Evolutionary conservation across 78 protist species (phyloP).

Genomic region (Protostelium mycophagum): DNA sequence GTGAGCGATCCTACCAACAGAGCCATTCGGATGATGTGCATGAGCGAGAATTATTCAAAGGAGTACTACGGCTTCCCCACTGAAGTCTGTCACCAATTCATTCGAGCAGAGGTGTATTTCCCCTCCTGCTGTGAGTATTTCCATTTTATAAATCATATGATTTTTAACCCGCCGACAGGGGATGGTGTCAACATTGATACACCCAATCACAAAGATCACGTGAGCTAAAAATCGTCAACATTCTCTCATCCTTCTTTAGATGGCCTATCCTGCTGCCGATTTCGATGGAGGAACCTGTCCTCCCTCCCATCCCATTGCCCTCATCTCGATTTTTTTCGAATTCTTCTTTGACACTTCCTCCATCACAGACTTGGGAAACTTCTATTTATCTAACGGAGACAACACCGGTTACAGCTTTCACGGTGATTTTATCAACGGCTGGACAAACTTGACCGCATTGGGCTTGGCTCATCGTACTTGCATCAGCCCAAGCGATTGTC

Average conservation of each 20-base stretch:
- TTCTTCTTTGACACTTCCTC: not conserved
- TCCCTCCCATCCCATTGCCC: not conserved
- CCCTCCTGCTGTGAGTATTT: not conserved
- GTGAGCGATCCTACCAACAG: not conserved
- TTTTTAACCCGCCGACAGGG: not conserved
- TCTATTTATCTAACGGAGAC: not conserved
- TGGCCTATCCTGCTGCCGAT: not conserved
- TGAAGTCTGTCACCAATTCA: not conserved
- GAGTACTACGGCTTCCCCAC: not conserved
- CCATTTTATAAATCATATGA: not conserved
- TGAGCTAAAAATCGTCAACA: not conserved
- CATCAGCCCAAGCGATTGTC: not conserved
- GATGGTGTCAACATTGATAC: not conserved
- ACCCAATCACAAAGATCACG: not conserved
- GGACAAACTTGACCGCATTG: not conserved
- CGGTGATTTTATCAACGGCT: not conserved
- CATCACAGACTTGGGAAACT: not conserved
- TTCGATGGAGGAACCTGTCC: not conserved
- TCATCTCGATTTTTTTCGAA: not conserved
- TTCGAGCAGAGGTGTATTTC: not conserved
- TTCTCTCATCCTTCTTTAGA: not conserved
- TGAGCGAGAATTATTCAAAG: not conserved
- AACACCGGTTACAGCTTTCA: not conserved
- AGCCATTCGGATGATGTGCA: not conserved
- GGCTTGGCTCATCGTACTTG: not conserved